Base-by-base conservation (phyloP, 768 basidiomycete species). In the Suillus subalutaceus region DNA sequence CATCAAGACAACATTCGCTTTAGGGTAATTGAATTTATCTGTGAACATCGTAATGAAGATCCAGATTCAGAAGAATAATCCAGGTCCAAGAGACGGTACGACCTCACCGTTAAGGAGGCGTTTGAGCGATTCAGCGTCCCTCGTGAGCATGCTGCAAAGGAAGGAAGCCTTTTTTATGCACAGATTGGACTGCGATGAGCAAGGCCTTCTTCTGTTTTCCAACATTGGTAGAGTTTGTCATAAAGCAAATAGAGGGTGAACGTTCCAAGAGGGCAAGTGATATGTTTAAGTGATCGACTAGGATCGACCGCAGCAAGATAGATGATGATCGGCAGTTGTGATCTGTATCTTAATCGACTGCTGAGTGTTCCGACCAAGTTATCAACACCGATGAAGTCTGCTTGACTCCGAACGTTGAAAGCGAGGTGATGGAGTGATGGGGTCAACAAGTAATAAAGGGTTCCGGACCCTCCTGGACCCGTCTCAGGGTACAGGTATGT, bases 1-100 rank as follows among this genome's bases (percentile, higher is more conserved):
- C 63, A 88, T 80, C 0, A 83, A 71, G 0, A 76, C 78, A 30
- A 87, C 81, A 58, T 85, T 71, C 5, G 77, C 73, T 0, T 72
- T 66, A 16, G 72, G 30, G 66, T 86, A 86, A 0, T 70, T 72
- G 68, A 81, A 85, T 8, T 30, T 56, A 7, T 80, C 82, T 83
- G 43, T 37, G 6, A 40, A 40, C n/a, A 8, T 4, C 1, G 18
- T 35, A n/a, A 16, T 23, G 10, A n/a, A 23, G 32, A n/a, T 32
- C 32, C 15, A 61, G 52, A 26, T 32, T 58, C 9, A n/a, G 35
- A n/a, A 18, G 55, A 41, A 62, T 9, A 6, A 35, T 15, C 15
- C n/a, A 26, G 35, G 32, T 12, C 12, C 12, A 15, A 48, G n/a
- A 23, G n/a, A n/a, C n/a, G n/a, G n/a, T n/a, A n/a, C n/a, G n/a